Evolutionary conservation across 2,329 filamentous ascomycete species (phyloP).

Genomic region (Trichoderma guizhouense): DNA sequence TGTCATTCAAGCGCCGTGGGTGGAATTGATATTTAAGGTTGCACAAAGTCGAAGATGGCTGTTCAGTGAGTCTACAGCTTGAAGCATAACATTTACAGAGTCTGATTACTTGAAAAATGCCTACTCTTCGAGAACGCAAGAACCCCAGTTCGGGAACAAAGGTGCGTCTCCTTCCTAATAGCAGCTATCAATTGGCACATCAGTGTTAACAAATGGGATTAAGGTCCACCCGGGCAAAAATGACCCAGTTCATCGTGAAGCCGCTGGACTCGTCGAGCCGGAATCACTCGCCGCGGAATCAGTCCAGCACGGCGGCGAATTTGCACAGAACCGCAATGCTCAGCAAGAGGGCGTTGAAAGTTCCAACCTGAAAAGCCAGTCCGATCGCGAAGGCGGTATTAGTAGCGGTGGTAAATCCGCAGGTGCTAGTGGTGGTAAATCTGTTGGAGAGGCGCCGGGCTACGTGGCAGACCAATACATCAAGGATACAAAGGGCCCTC

Average conservation of each 20-base stretch:
- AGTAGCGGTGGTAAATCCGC: not conserved
- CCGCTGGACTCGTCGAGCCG: constrained; percentile 58
- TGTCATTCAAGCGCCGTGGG: not conserved
- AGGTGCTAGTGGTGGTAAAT: constrained; percentile 15
- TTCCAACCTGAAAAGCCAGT: constrained; percentile 24
- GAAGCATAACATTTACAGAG: not conserved
- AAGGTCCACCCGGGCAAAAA: constrained; percentile 47
- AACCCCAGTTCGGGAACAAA: constrained; percentile 21
- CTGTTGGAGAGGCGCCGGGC: constrained; percentile 33
- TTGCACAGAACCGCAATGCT: constrained; percentile 56
- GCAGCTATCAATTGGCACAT: not conserved
- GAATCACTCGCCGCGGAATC: constrained; percentile 79
- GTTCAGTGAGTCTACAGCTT: not conserved
- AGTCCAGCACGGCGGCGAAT: constrained; percentile 54
- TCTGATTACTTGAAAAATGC: not conserved
- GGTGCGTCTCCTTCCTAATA: not conserved
- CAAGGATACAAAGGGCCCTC: constrained; percentile 32
- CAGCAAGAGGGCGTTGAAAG: constrained; percentile 21
- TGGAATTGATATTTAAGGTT: not conserved
- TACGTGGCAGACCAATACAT: constrained; percentile 37
- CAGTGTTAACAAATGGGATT: not conserved
- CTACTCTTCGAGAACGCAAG: constrained; percentile 17
- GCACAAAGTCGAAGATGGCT: not conserved
- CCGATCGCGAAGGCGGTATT: constrained; percentile 36
- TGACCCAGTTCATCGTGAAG: constrained; percentile 54